Conservation (phyloP, 2,329 filamentous ascomycete genomes). For the Penicillium italicum region DNA sequence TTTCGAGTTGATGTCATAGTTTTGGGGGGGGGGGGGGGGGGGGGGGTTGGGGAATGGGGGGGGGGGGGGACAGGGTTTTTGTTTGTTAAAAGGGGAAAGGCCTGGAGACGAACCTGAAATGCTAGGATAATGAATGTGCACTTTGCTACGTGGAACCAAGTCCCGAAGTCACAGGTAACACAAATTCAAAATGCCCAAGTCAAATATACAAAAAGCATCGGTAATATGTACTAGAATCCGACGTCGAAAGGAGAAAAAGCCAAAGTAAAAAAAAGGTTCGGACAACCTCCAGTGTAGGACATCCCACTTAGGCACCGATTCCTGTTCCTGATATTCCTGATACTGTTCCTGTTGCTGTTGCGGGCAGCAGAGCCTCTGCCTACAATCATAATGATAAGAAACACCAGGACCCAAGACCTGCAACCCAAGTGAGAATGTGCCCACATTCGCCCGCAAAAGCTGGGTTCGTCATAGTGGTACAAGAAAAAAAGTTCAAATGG, state of each 20-base stretch:
- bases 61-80: no score
- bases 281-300: background rate
- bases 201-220: constrained; percentile 4
- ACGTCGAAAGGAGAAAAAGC: background rate
- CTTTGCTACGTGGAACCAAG: background rate
- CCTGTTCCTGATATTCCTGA: background rate
- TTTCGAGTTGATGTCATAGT: background rate
- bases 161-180: background rate
- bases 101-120: background rate
- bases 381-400: background rate
- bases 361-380: background rate
- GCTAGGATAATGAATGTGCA: background rate
- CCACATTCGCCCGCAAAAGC: background rate
- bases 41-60: no score
- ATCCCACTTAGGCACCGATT: background rate
- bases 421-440: background rate
- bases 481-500: constrained; percentile 1
- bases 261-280: background rate
- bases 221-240: constrained; percentile 1
- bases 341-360: background rate
- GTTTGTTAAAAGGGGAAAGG: background rate
- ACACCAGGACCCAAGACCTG: background rate
- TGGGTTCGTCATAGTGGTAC: constrained; percentile 6
- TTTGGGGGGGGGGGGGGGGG: no score
- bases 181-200: background rate